Conservation (phyloP, 2,329 filamentous ascomycete genomes). For the Alternaria solani region DNA sequence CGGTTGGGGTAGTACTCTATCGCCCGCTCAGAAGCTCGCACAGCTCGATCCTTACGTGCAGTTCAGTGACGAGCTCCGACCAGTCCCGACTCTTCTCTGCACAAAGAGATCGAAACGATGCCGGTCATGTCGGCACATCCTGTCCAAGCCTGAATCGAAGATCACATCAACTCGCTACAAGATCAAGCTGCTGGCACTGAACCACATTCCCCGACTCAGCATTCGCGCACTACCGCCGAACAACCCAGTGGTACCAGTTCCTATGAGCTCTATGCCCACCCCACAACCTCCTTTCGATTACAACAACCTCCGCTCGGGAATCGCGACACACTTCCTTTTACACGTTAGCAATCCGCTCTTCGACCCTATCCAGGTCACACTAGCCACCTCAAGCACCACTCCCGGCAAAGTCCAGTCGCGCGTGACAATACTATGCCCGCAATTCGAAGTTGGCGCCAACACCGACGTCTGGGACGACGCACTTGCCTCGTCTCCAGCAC, state of each 20-base stretch:
- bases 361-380: constrained; percentile 83
- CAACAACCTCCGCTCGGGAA: constrained; percentile 57
- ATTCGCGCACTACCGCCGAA: constrained; percentile 68
- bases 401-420: constrained; percentile 58
- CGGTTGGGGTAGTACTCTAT: constrained; percentile 71
- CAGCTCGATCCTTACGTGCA: constrained; percentile 61
- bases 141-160: constrained; percentile 93
- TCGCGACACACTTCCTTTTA: constrained; percentile 78
- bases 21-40: constrained; percentile 60
- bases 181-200: constrained; percentile 84
- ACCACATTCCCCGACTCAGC: constrained; percentile 84
- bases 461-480: constrained; percentile 96
- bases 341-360: constrained; percentile 95
- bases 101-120: constrained; percentile 96
- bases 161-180: constrained; percentile 88
- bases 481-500: constrained; percentile 59
- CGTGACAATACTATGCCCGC: constrained; percentile 91
- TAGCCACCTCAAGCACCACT: constrained; percentile 74
- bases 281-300: constrained; percentile 52
- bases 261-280: constrained; percentile 33
- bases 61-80: constrained; percentile 78
- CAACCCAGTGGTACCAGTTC: constrained; percentile 58
- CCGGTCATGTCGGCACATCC: constrained; percentile 89
- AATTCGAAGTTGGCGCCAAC: constrained; percentile 93
- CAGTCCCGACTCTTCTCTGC: constrained; percentile 81